Conservation (phyloP, 176 grass and related monocot species). For the Elaeis guineensis region DNA sequence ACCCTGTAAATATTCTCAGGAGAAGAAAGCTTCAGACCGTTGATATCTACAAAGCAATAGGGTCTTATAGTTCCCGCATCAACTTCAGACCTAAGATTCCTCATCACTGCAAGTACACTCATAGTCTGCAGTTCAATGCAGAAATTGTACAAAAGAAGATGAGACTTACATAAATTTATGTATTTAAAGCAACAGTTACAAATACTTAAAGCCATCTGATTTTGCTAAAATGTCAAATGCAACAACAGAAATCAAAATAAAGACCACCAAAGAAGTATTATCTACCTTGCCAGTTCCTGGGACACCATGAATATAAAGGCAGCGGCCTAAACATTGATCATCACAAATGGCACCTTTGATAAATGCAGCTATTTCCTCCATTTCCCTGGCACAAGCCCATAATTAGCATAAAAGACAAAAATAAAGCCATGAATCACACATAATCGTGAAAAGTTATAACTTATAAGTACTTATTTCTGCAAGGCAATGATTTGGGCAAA, state of each 20-base stretch:
- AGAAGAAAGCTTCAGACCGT: conserved; percentile 88
- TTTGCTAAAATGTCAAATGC: too few relatives aligned
- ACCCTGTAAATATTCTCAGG: conserved; percentile 97
- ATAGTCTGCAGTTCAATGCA: conserved; percentile 64
- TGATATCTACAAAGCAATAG: conserved; percentile 88
- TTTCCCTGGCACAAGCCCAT: conserved; percentile 53
- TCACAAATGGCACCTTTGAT: conserved; percentile 85
- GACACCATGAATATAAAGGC: conserved; percentile 97
- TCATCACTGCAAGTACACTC: conserved; percentile 89
- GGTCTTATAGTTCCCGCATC: conserved; percentile 61
- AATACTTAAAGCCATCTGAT: too few relatives aligned
- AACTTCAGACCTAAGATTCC: conserved; percentile 65
- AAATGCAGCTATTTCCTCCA: conserved; percentile 84
- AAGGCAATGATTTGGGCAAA: conserved; percentile 82
- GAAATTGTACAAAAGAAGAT: conserved; percentile 16
- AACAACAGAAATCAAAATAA: too few relatives aligned
- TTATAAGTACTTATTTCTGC: conserved; percentile 76
- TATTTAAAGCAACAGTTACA: too few relatives aligned
- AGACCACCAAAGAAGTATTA: too few relatives aligned
- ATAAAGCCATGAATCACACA: conserved; percentile 11
- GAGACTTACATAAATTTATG: background rate
- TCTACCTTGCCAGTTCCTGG: conserved; percentile 95
- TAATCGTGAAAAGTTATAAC: background rate
- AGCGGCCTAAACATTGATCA: conserved; percentile 82
- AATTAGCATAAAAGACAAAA: conserved; percentile 2